Conservation (phyloP, 306 rosid genomes). For the Acacia crassicarpa region DNA sequence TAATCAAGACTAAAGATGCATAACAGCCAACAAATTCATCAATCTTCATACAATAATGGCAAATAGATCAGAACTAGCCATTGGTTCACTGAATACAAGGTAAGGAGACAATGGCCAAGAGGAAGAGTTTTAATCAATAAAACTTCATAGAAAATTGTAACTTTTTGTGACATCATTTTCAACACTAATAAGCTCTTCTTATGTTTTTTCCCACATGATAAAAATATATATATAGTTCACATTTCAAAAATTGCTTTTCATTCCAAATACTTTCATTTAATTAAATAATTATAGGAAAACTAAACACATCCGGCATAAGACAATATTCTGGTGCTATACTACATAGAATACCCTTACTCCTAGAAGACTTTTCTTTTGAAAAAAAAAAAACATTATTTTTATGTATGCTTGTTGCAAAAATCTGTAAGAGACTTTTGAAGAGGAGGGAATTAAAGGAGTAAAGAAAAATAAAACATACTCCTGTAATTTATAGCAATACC, state of each 20-base stretch:
- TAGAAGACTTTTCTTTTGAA: background rate
- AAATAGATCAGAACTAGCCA: background rate
- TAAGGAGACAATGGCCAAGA: background rate
- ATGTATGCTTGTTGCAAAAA: background rate
- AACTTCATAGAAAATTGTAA: no score
- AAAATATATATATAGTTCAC: no score
- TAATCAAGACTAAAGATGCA: constrained; percentile 3
- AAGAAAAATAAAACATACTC: background rate
- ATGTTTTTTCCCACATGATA: no score
- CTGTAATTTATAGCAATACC: constrained; percentile 8
- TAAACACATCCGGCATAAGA: background rate
- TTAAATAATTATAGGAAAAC: background rate
- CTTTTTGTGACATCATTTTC: no score
- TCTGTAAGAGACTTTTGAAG: background rate
- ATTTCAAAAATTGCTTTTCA: no score
- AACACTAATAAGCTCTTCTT: no score
- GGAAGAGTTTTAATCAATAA: background rate
- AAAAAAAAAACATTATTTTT: background rate
- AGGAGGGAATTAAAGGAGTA: background rate
- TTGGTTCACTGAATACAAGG: constrained; percentile 8
- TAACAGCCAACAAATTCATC: constrained; percentile 10
- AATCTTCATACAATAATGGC: constrained; percentile 1
- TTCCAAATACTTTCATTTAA: background rate
- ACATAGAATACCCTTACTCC: background rate
- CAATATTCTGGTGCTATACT: background rate